A percentile compares a stretch with the other conserved stretches of the same genome.
Evolutionary conservation across 1,284 basidiomycete genomes (phyloP).

Genomic region (Sporisorium graminicola): DNA sequence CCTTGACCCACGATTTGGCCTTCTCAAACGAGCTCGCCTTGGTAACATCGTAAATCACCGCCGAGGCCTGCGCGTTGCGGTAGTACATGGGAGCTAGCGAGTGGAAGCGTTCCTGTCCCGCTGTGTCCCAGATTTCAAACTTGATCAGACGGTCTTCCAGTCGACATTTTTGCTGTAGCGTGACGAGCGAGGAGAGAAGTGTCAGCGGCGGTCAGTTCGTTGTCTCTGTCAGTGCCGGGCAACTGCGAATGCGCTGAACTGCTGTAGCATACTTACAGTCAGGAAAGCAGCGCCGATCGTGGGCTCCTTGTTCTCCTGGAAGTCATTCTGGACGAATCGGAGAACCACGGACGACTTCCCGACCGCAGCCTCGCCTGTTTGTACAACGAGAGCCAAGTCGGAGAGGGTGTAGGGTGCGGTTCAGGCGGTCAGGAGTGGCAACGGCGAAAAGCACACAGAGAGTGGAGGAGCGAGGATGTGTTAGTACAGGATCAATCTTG

Average conservation of each 20-base stretch:
- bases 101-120: slow-evolving; percentile 94
- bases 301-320: slow-evolving; percentile 95
- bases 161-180: slow-evolving; percentile 74
- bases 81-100: slow-evolving; percentile 98
- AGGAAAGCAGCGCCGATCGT: slow-evolving; percentile 94
- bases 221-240: not conserved
- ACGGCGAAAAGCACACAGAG: not conserved
- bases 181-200: not conserved
- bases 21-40: slow-evolving; percentile 92
- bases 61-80: slow-evolving; percentile 96
- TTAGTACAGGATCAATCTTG: not conserved
- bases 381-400: not conserved
- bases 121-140: slow-evolving; percentile 97
- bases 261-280: slow-evolving; percentile 56
- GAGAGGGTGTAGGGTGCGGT: not conserved
- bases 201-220: not conserved
- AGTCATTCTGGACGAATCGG: slow-evolving; percentile 94
- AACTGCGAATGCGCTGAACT: not conserved
- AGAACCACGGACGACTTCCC: slow-evolving; percentile 99
- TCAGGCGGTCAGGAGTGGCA: not conserved
- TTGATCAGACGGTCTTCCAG: slow-evolving; percentile 79
- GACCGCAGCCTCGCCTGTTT: slow-evolving; percentile 88
- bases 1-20: slow-evolving; percentile 99
- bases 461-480: not conserved
- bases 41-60: slow-evolving; percentile 97